phyloP scores from a whole-genome alignment of 352 stramenopile species.

The Phytophthora citrophthora region DNA sequence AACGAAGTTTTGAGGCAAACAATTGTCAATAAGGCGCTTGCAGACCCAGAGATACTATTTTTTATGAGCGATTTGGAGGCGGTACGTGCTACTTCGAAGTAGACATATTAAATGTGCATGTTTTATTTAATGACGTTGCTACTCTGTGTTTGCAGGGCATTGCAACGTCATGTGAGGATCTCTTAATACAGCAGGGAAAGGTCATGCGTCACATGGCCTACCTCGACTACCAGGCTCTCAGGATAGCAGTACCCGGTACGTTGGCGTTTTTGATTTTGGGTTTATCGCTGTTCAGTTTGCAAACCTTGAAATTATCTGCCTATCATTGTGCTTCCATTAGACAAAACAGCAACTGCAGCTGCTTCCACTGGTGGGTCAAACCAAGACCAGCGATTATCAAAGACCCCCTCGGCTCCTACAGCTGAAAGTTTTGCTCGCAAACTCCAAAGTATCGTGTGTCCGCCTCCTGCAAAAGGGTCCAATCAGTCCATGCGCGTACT shows the following conservation, averaged over 20 bases:
- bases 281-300: background rate
- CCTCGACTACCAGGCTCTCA: constrained; percentile 49
- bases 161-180: constrained; percentile 51
- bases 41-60: constrained; percentile 74
- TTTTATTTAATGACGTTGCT: constrained; percentile 1
- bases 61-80: constrained; percentile 80
- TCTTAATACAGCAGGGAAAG: constrained; percentile 58
- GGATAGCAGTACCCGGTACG: constrained; percentile 30
- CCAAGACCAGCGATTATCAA: background rate
- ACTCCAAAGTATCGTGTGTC: constrained; percentile 39
- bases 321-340: background rate
- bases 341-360: background rate
- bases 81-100: constrained; percentile 24
- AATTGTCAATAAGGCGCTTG: constrained; percentile 62
- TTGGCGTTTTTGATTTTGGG: background rate
- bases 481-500: constrained; percentile 23
- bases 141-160: constrained; percentile 37
- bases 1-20: constrained; percentile 46
- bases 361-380: background rate
- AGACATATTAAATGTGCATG: background rate
- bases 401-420: constrained; percentile 6
- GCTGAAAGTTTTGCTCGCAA: constrained; percentile 36
- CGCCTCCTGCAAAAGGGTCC: constrained; percentile 13
- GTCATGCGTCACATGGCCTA: constrained; percentile 47
- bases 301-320: background rate